Base-by-base conservation (phyloP, 1,284 basidiomycete genomes). In the Sanghuangporus weigelae region DNA sequence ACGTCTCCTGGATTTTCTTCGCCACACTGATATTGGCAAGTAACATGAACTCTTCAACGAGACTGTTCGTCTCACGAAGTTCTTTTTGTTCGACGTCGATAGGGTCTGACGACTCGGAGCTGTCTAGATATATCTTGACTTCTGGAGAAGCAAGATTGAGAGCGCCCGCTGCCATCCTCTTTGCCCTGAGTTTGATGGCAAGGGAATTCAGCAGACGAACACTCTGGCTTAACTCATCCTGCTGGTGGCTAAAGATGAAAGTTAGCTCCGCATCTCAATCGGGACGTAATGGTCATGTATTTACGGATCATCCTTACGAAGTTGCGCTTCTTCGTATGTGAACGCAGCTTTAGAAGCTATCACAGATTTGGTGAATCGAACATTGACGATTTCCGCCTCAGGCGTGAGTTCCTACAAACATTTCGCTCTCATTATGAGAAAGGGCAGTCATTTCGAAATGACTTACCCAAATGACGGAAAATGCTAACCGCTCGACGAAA, bases 11-110 rank as follows among this genome's bases (percentile, higher is more conserved):
- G 51, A 98, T 98, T 74, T 91, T 92, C 70, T 80, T 78, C 7
- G 96, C 97, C 0, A 98, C 97, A 67, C 90, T 94, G 69, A 97
- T 92, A 72, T 99, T 99, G 35, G 97, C 97, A 63, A 99, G 85
- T 66, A 99, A 79, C 97, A 99, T 99, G 75, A 99, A 99, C 76
- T 99, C 97, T 73, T 99, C 97, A 1, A 99, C 97, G 10, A 99
- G 79, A 67, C 92, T 95, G 74, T 99, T 99, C 11, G 97, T 99
- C 77, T 99, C 96, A 40, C 84, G 79, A 71, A 93, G 75, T 71
- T 95, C 90, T 75, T 99, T 99, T 74, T 97, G 95, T 77, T 98
- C 96, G 3, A 99, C 96, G 69, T 98, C 96, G 67, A 98, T 93
- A 0, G 97, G 97, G 62, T 95, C 96, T 0, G 93, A 91, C 0